A percentile compares a stretch with the other conserved stretches of the same genome.
These are phyloP conservation scores for Pyrenophora seminiperda DNA, from an alignment of 2,329 filamentous ascomycete genomes.

Conservation along the genomic window DNA sequence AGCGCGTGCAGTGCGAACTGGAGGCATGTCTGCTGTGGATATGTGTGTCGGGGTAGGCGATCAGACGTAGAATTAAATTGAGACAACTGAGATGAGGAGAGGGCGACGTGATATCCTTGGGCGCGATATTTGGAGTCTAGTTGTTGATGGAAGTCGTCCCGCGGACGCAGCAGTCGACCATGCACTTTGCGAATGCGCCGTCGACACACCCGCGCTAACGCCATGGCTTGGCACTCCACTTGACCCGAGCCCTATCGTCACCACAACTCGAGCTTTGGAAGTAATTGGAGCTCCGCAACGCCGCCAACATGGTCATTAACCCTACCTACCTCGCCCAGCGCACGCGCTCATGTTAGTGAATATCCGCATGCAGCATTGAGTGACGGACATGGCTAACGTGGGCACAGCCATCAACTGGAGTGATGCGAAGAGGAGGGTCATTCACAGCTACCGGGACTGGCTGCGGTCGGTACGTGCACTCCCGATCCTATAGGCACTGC, in stretches of 20 bases:
- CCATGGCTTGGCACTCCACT: constrained; percentile 34
- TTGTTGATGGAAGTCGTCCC: not conserved
- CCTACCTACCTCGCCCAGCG: constrained; percentile 81
- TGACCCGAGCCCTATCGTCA: constrained; percentile 43
- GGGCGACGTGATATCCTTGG: too few species aligned
- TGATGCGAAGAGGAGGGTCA: constrained; percentile 85
- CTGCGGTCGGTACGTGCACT: constrained; percentile 80
- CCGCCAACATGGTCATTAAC: constrained; percentile 74
- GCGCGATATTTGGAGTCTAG: not conserved
- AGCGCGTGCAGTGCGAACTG: constrained; percentile 70
- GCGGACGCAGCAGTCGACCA: constrained; percentile 13
- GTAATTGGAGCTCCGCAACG: constrained; percentile 33
- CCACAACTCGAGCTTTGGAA: constrained; percentile 26
- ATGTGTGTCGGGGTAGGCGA: not conserved
- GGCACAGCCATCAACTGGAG: constrained; percentile 79
- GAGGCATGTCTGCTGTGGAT: constrained; percentile 64
- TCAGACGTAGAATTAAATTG: too few species aligned
- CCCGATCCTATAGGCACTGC: too few species aligned
- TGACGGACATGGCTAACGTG: constrained; percentile 23
- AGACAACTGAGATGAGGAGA: too few species aligned
- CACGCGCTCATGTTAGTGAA: constrained; percentile 57
- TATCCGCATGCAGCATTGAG: constrained; percentile 20
- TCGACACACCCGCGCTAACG: constrained; percentile 32
- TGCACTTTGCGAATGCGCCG: constrained; percentile 25
- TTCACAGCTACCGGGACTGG: constrained; percentile 93